Evolutionary conservation across 192 early-diverging fungal genomes (phyloP).

Genomic region (Entomortierella lignicola): DNA sequence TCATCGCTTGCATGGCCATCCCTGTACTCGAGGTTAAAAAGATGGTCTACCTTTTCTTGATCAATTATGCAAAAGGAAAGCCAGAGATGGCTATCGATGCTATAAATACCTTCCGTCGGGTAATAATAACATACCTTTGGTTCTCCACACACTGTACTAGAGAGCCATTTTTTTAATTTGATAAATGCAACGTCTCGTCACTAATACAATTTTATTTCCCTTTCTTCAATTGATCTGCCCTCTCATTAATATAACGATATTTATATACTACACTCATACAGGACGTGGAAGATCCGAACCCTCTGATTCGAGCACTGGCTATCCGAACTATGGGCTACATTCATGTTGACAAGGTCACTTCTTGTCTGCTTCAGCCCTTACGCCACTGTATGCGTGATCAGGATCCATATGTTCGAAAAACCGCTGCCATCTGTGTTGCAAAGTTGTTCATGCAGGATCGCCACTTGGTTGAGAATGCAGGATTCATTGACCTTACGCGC

Average conservation of each 20-base stretch:
- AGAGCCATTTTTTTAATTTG: constrained; percentile 3
- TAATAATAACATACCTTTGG: constrained; percentile 36
- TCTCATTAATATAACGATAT: background rate
- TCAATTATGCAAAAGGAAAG: constrained; percentile 94
- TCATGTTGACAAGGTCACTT: constrained; percentile 90
- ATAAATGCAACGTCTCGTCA: background rate
- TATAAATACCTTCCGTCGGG: constrained; percentile 88
- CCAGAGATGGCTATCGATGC: constrained; percentile 95
- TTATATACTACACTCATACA: constrained; percentile 39
- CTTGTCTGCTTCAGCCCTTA: constrained; percentile 87
- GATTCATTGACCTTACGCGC: constrained; percentile 90
- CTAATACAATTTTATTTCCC: background rate
- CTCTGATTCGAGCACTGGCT: constrained; percentile 93
- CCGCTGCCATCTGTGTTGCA: constrained; percentile 92
- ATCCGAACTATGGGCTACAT: constrained; percentile 99
- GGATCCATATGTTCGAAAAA: constrained; percentile 98
- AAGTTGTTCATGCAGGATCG: constrained; percentile 94
- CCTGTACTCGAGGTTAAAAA: constrained; percentile 88
- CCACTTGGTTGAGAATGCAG: constrained; percentile 84
- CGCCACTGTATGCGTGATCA: constrained; percentile 83
- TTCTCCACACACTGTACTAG: background rate
- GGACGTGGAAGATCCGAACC: constrained; percentile 94
- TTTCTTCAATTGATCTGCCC: background rate
- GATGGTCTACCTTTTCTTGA: constrained; percentile 96
- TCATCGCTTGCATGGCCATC: constrained; percentile 91